These are phyloP conservation scores for Phytophthora sp. DNA, from an alignment of 352 stramenopile species.

Conservation along the genomic window DNA sequence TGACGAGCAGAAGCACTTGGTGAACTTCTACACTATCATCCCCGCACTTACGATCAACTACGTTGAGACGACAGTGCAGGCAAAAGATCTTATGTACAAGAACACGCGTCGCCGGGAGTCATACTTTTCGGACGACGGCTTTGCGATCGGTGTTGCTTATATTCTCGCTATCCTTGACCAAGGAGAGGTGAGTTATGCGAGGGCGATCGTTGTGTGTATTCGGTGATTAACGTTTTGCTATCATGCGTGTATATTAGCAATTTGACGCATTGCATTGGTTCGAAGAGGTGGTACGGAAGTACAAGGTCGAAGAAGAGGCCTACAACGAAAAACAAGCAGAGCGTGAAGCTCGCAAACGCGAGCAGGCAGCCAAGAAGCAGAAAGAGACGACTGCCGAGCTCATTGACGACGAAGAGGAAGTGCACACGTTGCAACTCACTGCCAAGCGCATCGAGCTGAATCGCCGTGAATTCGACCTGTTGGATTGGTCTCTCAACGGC, in stretches of 20 bases:
- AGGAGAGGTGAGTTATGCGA: constrained; percentile 62
- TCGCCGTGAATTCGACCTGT: constrained; percentile 88
- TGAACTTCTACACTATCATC: constrained; percentile 93
- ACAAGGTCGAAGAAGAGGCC: constrained; percentile 80
- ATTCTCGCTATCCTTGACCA: constrained; percentile 92
- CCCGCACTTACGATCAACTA: constrained; percentile 91
- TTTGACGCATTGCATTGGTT: constrained; percentile 93
- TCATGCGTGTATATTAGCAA: constrained; percentile 38
- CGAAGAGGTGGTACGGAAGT: constrained; percentile 88
- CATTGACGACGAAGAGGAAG: constrained; percentile 89
- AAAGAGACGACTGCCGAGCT: constrained; percentile 86
- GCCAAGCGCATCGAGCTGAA: constrained; percentile 89
- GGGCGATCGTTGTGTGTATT: neutral
- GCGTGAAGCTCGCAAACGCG: constrained; percentile 74
- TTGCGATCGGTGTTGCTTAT: constrained; percentile 94
- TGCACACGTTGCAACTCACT: constrained; percentile 87
- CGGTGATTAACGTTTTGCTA: constrained; percentile 2
- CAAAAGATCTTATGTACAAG: constrained; percentile 96
- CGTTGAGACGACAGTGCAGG: constrained; percentile 88
- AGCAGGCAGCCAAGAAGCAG: constrained; percentile 80
- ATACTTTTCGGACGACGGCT: constrained; percentile 97
- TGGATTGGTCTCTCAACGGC: constrained; percentile 92
- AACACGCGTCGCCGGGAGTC: constrained; percentile 92
- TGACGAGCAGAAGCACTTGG: constrained; percentile 90
- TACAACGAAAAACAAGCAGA: constrained; percentile 88